phyloP scores from a whole-genome alignment of 2,329 filamentous ascomycete genomes.

The Colletotrichum lindemuthianum region DNA sequence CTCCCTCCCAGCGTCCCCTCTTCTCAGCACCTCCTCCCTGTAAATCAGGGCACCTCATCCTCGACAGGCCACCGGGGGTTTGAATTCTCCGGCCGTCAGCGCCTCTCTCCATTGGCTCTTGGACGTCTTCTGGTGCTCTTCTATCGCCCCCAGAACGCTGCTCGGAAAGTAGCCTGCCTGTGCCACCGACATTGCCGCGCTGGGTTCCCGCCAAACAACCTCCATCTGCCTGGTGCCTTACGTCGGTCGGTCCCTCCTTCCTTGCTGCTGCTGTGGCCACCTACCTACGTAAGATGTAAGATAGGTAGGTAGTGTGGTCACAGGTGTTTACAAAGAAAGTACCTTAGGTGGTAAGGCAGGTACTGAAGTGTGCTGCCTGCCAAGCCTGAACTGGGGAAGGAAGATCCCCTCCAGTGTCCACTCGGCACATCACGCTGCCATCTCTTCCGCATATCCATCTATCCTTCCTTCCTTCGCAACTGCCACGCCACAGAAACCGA shows the following conservation, averaged over 20 bases:
- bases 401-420: no score
- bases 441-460: not conserved
- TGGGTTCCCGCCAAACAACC: slow-evolving; percentile 27
- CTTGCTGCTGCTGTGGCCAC: not conserved
- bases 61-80: not conserved
- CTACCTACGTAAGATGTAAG: not conserved
- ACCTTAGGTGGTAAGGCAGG: no score
- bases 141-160: not conserved
- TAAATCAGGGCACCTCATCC: not conserved
- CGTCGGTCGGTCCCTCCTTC: not conserved
- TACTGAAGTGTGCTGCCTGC: no score
- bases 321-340: no score
- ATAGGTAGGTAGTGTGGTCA: not conserved
- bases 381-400: no score
- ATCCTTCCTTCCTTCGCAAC: slow-evolving; percentile 12
- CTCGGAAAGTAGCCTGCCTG: no score
- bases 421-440: no score
- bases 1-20: slow-evolving; percentile 6
- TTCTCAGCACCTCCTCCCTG: slow-evolving; percentile 17
- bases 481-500: slow-evolving; percentile 3
- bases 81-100: not conserved
- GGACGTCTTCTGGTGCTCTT: slow-evolving; percentile 27
- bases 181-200: not conserved
- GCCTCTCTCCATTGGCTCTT: not conserved
- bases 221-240: not conserved